Conservation (phyloP, 495 filamentous ascomycete species). For the Xylaria sp. region DNA sequence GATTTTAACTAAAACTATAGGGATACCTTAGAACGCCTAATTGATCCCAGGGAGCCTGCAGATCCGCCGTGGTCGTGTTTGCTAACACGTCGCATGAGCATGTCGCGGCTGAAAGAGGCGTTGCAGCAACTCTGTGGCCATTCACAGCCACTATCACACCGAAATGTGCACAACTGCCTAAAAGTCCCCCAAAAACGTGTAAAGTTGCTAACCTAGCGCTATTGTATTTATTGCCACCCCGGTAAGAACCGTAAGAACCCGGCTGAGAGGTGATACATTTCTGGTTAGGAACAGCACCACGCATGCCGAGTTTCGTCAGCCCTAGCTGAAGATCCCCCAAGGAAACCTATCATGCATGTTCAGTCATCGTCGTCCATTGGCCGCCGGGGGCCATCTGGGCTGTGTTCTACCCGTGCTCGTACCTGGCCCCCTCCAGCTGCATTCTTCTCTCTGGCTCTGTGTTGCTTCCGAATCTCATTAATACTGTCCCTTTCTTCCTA, state of each 20-base stretch:
- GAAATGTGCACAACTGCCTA: constrained; percentile 15
- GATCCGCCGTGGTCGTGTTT: background rate
- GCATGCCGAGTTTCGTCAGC: background rate
- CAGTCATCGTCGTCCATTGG: background rate
- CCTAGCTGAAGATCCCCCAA: background rate
- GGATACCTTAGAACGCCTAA: background rate
- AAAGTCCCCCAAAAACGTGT: background rate
- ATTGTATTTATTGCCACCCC: constrained; percentile 5
- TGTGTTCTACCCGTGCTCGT: constrained; percentile 11
- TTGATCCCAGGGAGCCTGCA: background rate
- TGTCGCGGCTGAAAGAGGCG: background rate
- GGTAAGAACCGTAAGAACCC: no score
- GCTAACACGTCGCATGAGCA: background rate
- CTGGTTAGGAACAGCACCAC: background rate
- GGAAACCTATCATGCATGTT: background rate
- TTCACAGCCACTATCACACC: constrained; percentile 16
- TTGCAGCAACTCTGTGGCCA: background rate
- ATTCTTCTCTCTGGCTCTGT: background rate
- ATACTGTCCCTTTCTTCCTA: constrained; percentile 8
- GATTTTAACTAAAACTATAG: background rate
- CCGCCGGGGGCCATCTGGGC: constrained; percentile 5
- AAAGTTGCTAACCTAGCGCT: no score
- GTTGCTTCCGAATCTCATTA: constrained; percentile 10
- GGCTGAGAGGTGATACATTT: background rate
- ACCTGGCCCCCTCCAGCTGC: background rate